These are phyloP conservation scores for Aspergillus pseudonomiae DNA, from an alignment of 2,329 filamentous ascomycete genomes.

Conservation along the genomic window DNA sequence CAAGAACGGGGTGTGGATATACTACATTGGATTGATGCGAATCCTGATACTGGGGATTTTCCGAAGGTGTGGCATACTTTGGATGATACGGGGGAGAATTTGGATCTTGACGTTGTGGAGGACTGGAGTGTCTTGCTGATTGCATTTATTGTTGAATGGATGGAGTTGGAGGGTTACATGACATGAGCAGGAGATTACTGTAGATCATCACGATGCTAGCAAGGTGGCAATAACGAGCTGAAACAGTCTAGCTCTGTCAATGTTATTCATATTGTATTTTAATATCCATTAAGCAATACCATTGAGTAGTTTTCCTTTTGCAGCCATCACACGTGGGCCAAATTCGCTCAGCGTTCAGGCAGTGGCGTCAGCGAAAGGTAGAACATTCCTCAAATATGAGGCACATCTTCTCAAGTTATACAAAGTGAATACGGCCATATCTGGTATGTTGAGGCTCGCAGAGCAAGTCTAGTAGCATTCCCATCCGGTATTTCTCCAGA, in stretches of 20 bases:
- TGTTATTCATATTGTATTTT: neutral
- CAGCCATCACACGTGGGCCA: neutral
- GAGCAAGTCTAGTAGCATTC: neutral
- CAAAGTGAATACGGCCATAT: neutral
- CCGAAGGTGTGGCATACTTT: constrained; percentile 83
- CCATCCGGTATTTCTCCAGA: neutral
- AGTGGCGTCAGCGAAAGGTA: neutral
- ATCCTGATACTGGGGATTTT: constrained; percentile 56
- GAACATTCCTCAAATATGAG: neutral
- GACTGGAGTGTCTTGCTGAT: constrained; percentile 87
- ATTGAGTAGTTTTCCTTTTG: neutral
- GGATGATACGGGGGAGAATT: constrained; percentile 77
- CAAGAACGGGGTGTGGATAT: constrained; percentile 82
- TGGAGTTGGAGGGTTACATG: constrained; percentile 71
- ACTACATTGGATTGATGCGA: constrained; percentile 81
- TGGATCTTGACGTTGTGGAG: constrained; percentile 75
- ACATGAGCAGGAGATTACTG: neutral
- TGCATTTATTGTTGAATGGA: constrained; percentile 86
- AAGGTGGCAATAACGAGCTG: neutral
- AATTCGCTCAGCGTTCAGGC: neutral
- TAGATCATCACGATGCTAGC: no score
- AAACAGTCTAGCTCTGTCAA: neutral
- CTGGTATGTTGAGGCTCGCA: neutral
- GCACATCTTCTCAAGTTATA: neutral
- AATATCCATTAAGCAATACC: neutral